Evolutionary conservation across 108 stramenopile species (phyloP), one percentile per base, ranked within the genome.

Genomic region (Nitzschia putrida): DNA sequence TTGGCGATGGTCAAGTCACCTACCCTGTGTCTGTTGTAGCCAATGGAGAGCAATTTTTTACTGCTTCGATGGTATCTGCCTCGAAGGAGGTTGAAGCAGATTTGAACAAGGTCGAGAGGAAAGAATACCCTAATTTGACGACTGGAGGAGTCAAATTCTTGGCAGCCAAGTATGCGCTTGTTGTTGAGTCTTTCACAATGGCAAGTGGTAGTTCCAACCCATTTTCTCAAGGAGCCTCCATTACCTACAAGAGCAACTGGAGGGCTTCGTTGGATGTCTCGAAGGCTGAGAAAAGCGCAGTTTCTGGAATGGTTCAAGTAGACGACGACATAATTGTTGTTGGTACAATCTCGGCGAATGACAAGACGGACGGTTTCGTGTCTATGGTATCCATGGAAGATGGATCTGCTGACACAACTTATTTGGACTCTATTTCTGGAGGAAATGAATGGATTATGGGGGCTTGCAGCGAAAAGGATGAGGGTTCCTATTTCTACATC

Each of bases 121-220:
- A 57, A 39, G 64, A 71, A 51, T 71, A 53, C 20, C 76, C 76
- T 3, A 77, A 77, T 51, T 61, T 77, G 7, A 77, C 76, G 6
- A 58, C 69, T 16, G 76, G 76, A 18, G 76, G 76, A 24, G 52
- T 71, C 38, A 22, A 49, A 29, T 71, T 71, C 57, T 77, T 51
- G 49, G 69, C 69, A 24, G 54, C 76, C 11, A 20, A 77, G 1
- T 77, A 60, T 26, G 54, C 49, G 14, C 55, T 77, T 53, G 56
- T 71, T 21, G 47, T 77, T 42, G 76, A 77, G 53, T 41, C 56
- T n/a, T 57, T 65, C 52, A 61, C 39, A 45, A 41, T 68, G 4
- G 34, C 37, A 47, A 40, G 13, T 3, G 58, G 43, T 3, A 29
- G 25, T 23, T 26, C 58, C 8, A 60, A 52, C 25, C 49, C 42